phyloP scores from a whole-genome alignment of 1,284 basidiomycete genomes.

The Ceratobasidium sp. region DNA sequence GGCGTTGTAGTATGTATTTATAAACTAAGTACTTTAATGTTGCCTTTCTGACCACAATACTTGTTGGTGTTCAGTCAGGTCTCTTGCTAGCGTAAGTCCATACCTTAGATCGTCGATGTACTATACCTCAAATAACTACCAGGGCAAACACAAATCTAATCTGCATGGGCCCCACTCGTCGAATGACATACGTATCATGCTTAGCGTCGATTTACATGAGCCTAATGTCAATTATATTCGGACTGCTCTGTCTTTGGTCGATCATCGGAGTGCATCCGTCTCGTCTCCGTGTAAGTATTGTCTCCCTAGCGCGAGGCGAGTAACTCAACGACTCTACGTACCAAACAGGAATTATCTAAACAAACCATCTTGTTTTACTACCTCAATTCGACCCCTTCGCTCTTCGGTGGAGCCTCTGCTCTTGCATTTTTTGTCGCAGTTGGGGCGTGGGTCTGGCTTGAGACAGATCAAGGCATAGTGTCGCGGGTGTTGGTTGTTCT shows the following conservation, averaged over 20 bases:
- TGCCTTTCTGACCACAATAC: background rate
- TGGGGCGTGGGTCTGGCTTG: conserved; percentile 46
- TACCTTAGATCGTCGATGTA: background rate
- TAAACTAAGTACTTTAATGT: background rate
- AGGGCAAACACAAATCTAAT: conserved; percentile 44
- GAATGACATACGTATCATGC: conserved; percentile 45
- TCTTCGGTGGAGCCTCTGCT: conserved; percentile 46
- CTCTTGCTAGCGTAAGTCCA: conserved; percentile 44
- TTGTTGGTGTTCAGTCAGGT: conserved; percentile 32
- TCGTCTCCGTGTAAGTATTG: conserved; percentile 32
- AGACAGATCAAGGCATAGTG: conserved; percentile 27
- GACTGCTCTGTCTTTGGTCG: conserved; percentile 46
- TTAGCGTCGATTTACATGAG: conserved; percentile 46
- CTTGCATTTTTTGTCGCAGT: conserved; percentile 47
- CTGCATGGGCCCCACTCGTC: conserved; percentile 40
- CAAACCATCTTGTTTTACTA: conserved; percentile 42
- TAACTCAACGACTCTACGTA: background rate
- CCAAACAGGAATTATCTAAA: conserved; percentile 34
- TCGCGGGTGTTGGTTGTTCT: conserved; percentile 41
- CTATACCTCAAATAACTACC: background rate
- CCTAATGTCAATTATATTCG: conserved; percentile 47
- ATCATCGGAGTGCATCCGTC: conserved; percentile 44
- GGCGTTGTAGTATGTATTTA: conserved; percentile 31
- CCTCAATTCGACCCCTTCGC: conserved; percentile 45
- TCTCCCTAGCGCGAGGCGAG: background rate